Base-by-base conservation (phyloP, 1,139 yeast genomes). In the Meyerozyma smithsonii region DNA sequence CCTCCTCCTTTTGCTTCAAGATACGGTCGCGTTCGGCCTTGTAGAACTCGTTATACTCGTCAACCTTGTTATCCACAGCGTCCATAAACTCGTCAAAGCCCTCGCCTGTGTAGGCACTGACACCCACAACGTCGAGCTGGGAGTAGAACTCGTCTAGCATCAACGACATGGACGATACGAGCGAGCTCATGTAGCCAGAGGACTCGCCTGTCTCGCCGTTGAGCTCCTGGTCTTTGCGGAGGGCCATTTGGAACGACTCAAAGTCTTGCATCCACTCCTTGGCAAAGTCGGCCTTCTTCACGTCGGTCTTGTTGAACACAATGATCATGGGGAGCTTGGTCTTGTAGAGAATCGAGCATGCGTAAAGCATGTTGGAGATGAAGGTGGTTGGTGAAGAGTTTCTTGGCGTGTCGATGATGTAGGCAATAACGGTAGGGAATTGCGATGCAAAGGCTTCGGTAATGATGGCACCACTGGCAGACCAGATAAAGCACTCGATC, bases 241-340 rank as follows among this genome's bases (percentile, higher is more conserved):
- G 67, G 1, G 95, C 95, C 28, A 64, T 67, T 61, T 92, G 98
- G 68, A 94, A 94, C 15, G 79, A 72, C 61, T 92, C 97, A 61
- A 94, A 94, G 62, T 94, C 98, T 4, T 83, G 77, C 97, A 94
- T 89, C 99, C 99, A 94, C 49, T 88, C 95, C 57, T 81, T 83
- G 21, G 96, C 97, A 64, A 89, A 89, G 39, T 77, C 81, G 0
- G 95, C 88, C 45, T 82, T 81, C 51, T 83, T 72, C 7, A 85
- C 90, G 62, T 94, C 99, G 2, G 94, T 87, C 65, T 94, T 94
- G 65, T 94, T 94, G 69, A 92, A 94, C 5, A 94, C 98, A 17
- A 94, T 77, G 54, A 94, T 84, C 96, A 94, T 89, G 23, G 99
- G 99, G 41, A 94, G 72, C 59, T 92, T 90, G 20, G 97, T 92